phyloP scores from a whole-genome alignment of 768 basidiomycete genomes.

The Tulasnella sp. region DNA sequence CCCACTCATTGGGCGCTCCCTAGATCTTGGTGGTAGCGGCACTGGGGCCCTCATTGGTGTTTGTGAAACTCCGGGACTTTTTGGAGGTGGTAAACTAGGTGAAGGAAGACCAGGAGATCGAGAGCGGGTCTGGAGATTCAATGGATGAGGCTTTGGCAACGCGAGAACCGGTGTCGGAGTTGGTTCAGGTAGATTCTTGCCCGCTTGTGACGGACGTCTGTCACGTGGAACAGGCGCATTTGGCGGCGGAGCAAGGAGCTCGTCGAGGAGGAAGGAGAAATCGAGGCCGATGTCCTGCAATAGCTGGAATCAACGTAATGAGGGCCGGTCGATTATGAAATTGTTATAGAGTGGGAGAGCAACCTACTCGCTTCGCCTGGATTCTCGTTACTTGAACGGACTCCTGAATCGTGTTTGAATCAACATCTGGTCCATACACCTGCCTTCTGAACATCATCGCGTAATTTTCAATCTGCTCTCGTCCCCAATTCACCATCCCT shows the following conservation, averaged over 20 bases:
- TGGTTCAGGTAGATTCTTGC: neutral
- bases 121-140: neutral
- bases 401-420: conserved; percentile 62
- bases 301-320: conserved; percentile 40
- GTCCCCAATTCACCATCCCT: conserved; percentile 96
- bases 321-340: neutral
- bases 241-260: conserved; percentile 38
- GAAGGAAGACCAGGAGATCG: neutral
- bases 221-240: neutral
- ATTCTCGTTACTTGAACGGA: conserved; percentile 65
- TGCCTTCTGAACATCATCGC: conserved; percentile 82
- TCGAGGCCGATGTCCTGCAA: conserved; percentile 91
- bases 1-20: conserved; percentile 9
- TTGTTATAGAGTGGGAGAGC: neutral
- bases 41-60: neutral
- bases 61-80: neutral
- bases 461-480: conserved; percentile 72
- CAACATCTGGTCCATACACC: conserved; percentile 78
- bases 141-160: neutral
- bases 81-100: neutral
- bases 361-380: conserved; percentile 74
- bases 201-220: neutral
- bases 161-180: neutral
- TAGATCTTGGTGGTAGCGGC: conserved; percentile 12
- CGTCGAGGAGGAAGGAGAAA: conserved; percentile 84